Evolutionary conservation across 495 filamentous ascomycete genomes (phyloP).

Genomic region (Geoglossum glabrum): DNA sequence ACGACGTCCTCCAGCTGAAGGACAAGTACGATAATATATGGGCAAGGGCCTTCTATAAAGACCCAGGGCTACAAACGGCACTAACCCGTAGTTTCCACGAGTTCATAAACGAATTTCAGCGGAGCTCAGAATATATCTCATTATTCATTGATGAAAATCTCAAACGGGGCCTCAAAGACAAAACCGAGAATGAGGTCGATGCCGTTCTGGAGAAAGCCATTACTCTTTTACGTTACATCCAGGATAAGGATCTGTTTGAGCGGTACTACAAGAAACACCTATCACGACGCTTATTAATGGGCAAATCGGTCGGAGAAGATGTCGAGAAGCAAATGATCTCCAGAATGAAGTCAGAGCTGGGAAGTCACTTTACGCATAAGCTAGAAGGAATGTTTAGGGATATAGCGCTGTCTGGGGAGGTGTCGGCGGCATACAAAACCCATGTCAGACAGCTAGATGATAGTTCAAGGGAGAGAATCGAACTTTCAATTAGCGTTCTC

Average conservation of each 20-base stretch:
- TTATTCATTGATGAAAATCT: conserved; percentile 95
- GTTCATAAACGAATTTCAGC: conserved; percentile 71
- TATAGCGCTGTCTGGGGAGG: conserved; percentile 74
- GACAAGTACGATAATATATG: conserved; percentile 75
- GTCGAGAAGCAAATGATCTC: conserved; percentile 89
- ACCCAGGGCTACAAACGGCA: conserved; percentile 59
- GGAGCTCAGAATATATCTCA: conserved; percentile 80
- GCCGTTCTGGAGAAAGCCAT: conserved; percentile 75
- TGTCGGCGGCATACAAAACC: conserved; percentile 53
- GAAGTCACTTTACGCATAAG: conserved; percentile 80
- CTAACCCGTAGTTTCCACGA: conserved; percentile 68
- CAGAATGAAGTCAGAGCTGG: conserved; percentile 87
- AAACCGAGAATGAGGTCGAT: conserved; percentile 83
- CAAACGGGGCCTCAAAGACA: conserved; percentile 81
- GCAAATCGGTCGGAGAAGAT: conserved; percentile 70
- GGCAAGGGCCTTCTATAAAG: conserved; percentile 43
- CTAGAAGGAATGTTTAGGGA: conserved; percentile 98
- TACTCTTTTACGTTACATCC: conserved; percentile 62
- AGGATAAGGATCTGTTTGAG: conserved; percentile 91
- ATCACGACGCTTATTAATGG: conserved; percentile 63
- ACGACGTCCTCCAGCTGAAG: conserved; percentile 69
- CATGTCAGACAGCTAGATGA: conserved; percentile 45
- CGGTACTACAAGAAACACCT: conserved; percentile 97
- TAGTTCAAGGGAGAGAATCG: conserved; percentile 43
- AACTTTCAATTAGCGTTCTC: conserved; percentile 65